Evolutionary conservation across 306 rosid species (phyloP), one percentile per base, ranked within the genome.

Genomic region (Vicia sativa): DNA sequence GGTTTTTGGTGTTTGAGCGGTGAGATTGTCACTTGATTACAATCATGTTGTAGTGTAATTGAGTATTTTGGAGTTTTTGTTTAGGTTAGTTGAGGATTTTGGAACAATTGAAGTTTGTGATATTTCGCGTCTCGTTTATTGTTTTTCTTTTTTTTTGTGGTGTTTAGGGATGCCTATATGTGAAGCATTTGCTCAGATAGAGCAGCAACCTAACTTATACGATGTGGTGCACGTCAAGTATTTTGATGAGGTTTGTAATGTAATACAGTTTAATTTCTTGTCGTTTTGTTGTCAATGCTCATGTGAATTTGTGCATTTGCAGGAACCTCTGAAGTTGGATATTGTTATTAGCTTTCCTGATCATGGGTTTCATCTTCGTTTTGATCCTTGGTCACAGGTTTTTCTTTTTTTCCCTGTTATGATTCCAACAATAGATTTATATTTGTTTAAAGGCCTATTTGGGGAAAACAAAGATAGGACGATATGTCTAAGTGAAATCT

Each of bases 381-480:
- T 95, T 29, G 97, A 95, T 83, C 92, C 99, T 3, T 88, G 97
- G 96, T 95, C 97, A 39, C 99, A 95, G 99, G 99, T 93, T 49
- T 55, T 13, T 23, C 21, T 23, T 23, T 12, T 8, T 9, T 9
- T 5, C 42, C 13, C 16, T 49, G 16, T 43, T n/a, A 48, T 57
- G 9, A 23, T 38, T 38, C 15, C 61, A 18, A 21, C 39, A 2
- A 35, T 55, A 16, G 53, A 41, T 64, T 63, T 59, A 43, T 65
- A 50, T 39, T 45, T 41, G 25, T 55, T 53, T 57, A 38, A 61
- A 18, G 53, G 34, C 43, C 48, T 64, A 38, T 62, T 62, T 70
- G 68, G n/a, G 35, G 2, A 10, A 56, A 16, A 21, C 7, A 28
- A 12, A 41, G 68, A 12, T 21, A 13, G 5, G 53, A 55, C 21